These are phyloP conservation scores for Globisporangium radiosum DNA, from an alignment of 352 stramenopile species.

Conservation along the genomic window DNA sequence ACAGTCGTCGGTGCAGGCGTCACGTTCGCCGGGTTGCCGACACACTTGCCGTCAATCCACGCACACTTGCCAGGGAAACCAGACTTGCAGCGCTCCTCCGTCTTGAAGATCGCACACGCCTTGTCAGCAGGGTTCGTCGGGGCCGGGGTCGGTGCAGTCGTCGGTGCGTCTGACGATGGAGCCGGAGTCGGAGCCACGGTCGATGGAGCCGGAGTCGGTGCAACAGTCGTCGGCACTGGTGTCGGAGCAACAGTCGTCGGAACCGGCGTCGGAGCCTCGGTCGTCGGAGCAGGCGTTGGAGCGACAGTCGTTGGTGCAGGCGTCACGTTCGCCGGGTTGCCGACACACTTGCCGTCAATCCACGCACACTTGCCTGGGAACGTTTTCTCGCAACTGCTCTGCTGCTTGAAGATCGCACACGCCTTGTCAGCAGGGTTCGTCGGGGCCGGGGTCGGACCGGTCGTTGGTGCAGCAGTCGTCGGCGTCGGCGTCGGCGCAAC, in stretches of 20 bases:
- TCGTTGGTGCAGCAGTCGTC: neutral
- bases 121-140: slow-evolving; percentile 1
- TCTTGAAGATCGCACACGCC: slow-evolving; percentile 22
- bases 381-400: slow-evolving; percentile 19
- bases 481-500: slow-evolving; percentile 4
- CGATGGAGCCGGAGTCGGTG: neutral
- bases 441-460: neutral
- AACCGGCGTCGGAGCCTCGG: neutral
- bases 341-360: slow-evolving; percentile 11
- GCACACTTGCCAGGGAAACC: slow-evolving; percentile 19
- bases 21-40: slow-evolving; percentile 10
- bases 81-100: no score
- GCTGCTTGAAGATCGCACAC: slow-evolving; percentile 21
- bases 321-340: slow-evolving; percentile 8
- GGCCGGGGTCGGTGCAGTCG: slow-evolving; percentile 1
- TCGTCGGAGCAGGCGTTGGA: neutral
- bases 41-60: slow-evolving; percentile 13
- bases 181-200: neutral
- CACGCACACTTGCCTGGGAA: slow-evolving; percentile 20
- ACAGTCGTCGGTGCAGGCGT: slow-evolving; percentile 1
- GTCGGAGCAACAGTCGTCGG: neutral
- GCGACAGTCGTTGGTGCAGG: neutral
- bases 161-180: no score
- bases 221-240: neutral
- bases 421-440: slow-evolving; percentile 5